Evolutionary conservation across 257 asterid genomes (phyloP).

Genomic region (Fraxinus excelsior): DNA sequence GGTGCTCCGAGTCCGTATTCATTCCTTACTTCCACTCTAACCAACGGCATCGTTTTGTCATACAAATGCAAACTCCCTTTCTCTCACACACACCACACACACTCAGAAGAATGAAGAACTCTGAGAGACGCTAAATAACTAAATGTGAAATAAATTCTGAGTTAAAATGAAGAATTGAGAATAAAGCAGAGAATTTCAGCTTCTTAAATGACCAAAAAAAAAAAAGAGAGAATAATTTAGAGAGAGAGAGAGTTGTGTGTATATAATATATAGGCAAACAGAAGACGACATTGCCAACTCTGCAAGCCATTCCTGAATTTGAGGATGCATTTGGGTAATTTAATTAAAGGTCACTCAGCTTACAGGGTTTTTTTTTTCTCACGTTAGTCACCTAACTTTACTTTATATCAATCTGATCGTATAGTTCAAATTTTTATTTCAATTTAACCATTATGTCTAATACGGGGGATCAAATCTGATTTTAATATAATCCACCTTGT

Average conservation of each 20-base stretch:
- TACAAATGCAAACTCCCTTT: not conserved
- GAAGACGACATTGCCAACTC: conserved; percentile 72
- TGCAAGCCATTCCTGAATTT: conserved; percentile 63
- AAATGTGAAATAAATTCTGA: conserved; percentile 34
- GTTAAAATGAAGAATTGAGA: conserved; percentile 35
- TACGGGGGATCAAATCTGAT: not conserved
- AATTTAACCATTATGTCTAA: not conserved
- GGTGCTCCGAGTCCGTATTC: conserved; percentile 83
- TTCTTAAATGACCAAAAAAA: not conserved
- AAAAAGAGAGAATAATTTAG: not conserved
- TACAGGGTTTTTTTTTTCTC: not conserved
- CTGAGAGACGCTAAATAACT: conserved; percentile 18
- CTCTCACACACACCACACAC: not conserved
- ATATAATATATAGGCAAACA: not conserved
- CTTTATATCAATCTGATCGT: not conserved
- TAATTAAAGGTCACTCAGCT: not conserved
- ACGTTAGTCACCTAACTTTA: not conserved
- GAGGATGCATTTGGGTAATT: not conserved
- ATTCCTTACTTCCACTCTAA: conserved; percentile 71
- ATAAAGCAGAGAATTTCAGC: not conserved
- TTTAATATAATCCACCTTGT: no score
- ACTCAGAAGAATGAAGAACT: not conserved
- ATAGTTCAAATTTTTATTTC: not conserved
- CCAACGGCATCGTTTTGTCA: conserved; percentile 66
- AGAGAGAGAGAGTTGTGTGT: conserved; percentile 33